A percentile compares a stretch with the other conserved stretches of the same genome.
Conservation (phyloP, 768 basidiomycete species). For the Psilocybe sp. region DNA sequence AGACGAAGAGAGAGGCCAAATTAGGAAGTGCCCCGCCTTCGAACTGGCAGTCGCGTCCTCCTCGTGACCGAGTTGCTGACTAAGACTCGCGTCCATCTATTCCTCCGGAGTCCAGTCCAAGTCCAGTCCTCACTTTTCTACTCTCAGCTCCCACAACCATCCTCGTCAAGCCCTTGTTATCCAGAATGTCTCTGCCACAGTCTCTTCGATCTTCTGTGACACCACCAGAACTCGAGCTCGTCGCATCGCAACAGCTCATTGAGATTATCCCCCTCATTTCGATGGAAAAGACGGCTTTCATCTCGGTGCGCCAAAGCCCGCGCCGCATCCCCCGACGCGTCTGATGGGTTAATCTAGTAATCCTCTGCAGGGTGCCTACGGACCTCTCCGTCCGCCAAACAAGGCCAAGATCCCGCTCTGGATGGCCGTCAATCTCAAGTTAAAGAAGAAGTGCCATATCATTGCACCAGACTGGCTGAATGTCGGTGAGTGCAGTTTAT, state of each 20-base stretch:
- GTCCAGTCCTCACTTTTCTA: too few species aligned
- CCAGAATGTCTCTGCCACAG: constrained; percentile 72
- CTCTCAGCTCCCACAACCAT: too few species aligned
- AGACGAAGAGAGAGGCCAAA: constrained; percentile 1
- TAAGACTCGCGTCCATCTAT: constrained; percentile 1
- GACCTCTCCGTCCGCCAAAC: constrained; percentile 86
- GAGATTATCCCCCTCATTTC: constrained; percentile 86
- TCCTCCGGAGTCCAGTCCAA: too few species aligned
- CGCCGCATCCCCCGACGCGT: constrained; percentile 5
- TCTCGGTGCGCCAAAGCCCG: constrained; percentile 58
- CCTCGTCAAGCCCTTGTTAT: too few species aligned
- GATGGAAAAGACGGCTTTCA: constrained; percentile 90
- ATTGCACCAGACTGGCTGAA: constrained; percentile 87
- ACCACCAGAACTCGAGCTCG: constrained; percentile 84
- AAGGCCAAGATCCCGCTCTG: constrained; percentile 89
- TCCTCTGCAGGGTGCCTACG: constrained; percentile 81
- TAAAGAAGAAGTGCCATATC: constrained; percentile 93
- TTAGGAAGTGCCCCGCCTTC: constrained; percentile 7
- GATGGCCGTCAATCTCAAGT: constrained; percentile 92
- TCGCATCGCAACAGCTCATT: constrained; percentile 80
- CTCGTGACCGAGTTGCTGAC: not conserved
- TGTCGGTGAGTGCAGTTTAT: constrained; percentile 55
- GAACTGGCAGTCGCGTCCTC: constrained; percentile 11
- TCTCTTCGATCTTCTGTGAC: constrained; percentile 69
- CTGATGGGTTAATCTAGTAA: constrained; percentile 18